phyloP scores from a whole-genome alignment of 2,329 filamentous ascomycete species.

The Cytospora mali region DNA sequence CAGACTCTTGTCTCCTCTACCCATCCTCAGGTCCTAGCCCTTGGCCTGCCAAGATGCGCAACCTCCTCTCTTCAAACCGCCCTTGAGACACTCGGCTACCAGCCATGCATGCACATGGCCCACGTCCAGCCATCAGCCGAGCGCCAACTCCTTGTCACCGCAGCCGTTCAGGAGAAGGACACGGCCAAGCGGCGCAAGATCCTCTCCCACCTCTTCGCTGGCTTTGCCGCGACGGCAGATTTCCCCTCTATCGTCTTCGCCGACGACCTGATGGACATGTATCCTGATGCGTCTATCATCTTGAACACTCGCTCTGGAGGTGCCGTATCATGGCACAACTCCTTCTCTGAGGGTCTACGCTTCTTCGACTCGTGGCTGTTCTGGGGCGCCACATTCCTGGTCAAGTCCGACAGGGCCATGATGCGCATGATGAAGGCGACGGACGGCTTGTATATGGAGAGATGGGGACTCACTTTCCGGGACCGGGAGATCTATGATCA shows the following conservation, averaged over 20 bases:
- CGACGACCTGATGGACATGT: slow-evolving; percentile 44
- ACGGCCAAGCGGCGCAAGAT: slow-evolving; percentile 35
- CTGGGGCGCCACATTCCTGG: slow-evolving; percentile 23
- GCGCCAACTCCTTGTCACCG: slow-evolving; percentile 33
- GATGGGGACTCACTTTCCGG: slow-evolving; percentile 23
- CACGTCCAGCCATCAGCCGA: slow-evolving; percentile 31
- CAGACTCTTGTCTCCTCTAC: slow-evolving; percentile 1
- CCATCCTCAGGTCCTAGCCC: slow-evolving; percentile 15
- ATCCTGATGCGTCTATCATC: slow-evolving; percentile 39
- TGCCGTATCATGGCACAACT: slow-evolving; percentile 13
- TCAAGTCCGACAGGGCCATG: slow-evolving; percentile 24
- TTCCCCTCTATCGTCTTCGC: slow-evolving; percentile 39
- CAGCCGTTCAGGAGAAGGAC: slow-evolving; percentile 36
- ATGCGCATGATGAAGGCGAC: slow-evolving; percentile 26
- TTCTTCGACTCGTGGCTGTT: slow-evolving; percentile 27
- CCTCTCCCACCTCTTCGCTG: slow-evolving; percentile 37
- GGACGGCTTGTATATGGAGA: slow-evolving; percentile 15
- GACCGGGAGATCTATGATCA: slow-evolving; percentile 19
- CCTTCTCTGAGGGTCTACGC: slow-evolving; percentile 23
- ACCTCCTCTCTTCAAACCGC: slow-evolving; percentile 42
- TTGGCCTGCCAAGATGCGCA: slow-evolving; percentile 40
- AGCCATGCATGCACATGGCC: slow-evolving; percentile 39
- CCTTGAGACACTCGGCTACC: slow-evolving; percentile 36
- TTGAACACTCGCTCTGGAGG: slow-evolving; percentile 34
- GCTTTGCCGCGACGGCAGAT: slow-evolving; percentile 35